A percentile compares a stretch with the other conserved stretches of the same genome.
These are phyloP conservation scores for Sechiopsis laciniata DNA, from an alignment of 306 rosid genomes.

Conservation along the genomic window DNA sequence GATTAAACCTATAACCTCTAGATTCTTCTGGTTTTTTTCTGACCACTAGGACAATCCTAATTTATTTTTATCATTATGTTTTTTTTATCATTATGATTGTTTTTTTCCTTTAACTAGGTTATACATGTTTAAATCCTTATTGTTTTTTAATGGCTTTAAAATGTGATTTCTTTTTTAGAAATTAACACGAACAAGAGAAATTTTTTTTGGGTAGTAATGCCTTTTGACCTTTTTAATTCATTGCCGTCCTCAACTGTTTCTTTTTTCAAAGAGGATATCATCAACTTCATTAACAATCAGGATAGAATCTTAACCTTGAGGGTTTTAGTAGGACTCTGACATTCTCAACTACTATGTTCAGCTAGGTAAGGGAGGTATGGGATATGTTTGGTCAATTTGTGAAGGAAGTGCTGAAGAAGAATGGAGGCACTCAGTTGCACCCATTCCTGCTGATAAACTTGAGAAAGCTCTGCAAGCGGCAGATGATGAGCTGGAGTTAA, in stretches of 20 bases:
- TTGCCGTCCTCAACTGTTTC: neutral
- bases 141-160: neutral
- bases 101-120: too few species aligned
- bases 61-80: too few species aligned
- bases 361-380: constrained; percentile 86
- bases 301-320: neutral
- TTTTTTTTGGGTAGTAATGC: neutral
- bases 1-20: too few species aligned
- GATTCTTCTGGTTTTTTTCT: too few species aligned
- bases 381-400: constrained; percentile 78
- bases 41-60: too few species aligned
- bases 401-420: constrained; percentile 87
- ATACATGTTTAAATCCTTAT: too few species aligned
- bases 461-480: constrained; percentile 45
- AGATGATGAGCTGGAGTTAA: constrained; percentile 60
- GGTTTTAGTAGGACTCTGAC: neutral
- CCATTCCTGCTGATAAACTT: constrained; percentile 75
- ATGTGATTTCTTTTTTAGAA: neutral
- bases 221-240: neutral
- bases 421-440: constrained; percentile 98
- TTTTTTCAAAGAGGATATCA: neutral
- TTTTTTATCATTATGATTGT: too few species aligned
- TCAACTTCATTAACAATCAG: neutral
- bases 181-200: neutral
- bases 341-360: constrained; percentile 33